Percentiles rank a stretch among this genome's conserved stretches.
Evolutionary conservation across 2,329 filamentous ascomycete genomes (phyloP).

Genomic region (Epichloe bromicola): DNA sequence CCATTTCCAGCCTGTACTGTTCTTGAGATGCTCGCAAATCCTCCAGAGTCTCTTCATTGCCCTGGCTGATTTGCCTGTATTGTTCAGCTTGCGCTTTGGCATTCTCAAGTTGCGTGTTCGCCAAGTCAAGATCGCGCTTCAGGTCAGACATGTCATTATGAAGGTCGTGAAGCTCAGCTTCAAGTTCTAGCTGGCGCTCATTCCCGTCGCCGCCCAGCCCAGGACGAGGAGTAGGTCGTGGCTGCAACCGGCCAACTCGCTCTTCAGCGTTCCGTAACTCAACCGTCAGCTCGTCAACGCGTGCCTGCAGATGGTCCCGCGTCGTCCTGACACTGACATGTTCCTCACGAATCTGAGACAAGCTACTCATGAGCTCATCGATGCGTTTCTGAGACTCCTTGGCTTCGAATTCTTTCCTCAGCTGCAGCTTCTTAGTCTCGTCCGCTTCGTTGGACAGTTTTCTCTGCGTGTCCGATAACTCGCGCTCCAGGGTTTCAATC

Average conservation of each 20-base stretch:
- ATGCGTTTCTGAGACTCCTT: conserved; percentile 83
- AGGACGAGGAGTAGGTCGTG: conserved; percentile 56
- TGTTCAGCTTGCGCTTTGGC: conserved; percentile 71
- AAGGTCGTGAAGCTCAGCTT: conserved; percentile 64
- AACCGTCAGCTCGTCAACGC: conserved; percentile 79
- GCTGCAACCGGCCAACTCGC: conserved; percentile 66
- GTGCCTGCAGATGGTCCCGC: conserved; percentile 75
- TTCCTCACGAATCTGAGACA: conserved; percentile 75
- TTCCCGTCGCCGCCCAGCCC: conserved; percentile 28
- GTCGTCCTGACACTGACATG: conserved; percentile 75
- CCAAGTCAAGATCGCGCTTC: conserved; percentile 73
- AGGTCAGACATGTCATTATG: conserved; percentile 74
- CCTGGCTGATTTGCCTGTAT: conserved; percentile 78
- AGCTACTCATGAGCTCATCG: conserved; percentile 72
- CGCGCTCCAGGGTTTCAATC: conserved; percentile 66
- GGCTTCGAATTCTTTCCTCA: conserved; percentile 81
- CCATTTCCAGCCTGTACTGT: conserved; percentile 78
- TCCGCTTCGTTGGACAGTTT: conserved; percentile 75
- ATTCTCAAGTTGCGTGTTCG: conserved; percentile 67
- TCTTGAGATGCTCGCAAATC: conserved; percentile 70
- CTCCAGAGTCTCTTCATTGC: conserved; percentile 75
- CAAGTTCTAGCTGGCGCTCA: conserved; percentile 35
- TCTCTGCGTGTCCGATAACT: conserved; percentile 65
- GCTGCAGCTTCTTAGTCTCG: conserved; percentile 66
- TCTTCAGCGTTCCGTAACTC: conserved; percentile 86